Evolutionary conservation across 2,329 filamentous ascomycete species (phyloP).

Genomic region (Exophiala dermatitidis): DNA sequence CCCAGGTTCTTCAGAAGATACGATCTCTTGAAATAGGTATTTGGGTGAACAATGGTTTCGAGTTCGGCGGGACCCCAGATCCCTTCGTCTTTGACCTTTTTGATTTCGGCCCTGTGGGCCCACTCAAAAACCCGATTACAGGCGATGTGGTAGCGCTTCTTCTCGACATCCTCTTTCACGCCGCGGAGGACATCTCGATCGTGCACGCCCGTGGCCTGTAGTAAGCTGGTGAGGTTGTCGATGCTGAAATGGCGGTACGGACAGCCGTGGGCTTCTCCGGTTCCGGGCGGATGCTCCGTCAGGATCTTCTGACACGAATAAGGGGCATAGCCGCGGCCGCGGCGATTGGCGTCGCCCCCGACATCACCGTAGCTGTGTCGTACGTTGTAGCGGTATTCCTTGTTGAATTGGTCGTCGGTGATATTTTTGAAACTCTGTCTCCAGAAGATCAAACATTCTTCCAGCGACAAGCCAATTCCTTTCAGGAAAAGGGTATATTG

Average conservation of each 20-base stretch:
- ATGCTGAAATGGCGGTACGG: slow-evolving; percentile 87
- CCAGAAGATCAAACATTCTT: slow-evolving; percentile 91
- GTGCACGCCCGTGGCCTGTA: slow-evolving; percentile 70
- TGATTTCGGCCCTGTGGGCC: slow-evolving; percentile 70
- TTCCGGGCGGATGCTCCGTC: slow-evolving; percentile 76
- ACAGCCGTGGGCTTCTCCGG: slow-evolving; percentile 89
- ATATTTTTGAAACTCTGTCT: slow-evolving; percentile 75
- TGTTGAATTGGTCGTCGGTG: slow-evolving; percentile 92
- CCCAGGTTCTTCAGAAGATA: slow-evolving; percentile 77
- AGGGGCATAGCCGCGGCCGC: slow-evolving; percentile 79
- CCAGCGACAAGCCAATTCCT: slow-evolving; percentile 83
- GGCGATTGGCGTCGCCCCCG: slow-evolving; percentile 80
- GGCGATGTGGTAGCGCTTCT: slow-evolving; percentile 84
- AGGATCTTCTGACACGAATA: slow-evolving; percentile 94
- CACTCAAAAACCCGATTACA: slow-evolving; percentile 95
- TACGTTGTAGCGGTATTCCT: slow-evolving; percentile 95
- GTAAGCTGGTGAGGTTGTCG: slow-evolving; percentile 72
- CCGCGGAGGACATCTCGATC: slow-evolving; percentile 71
- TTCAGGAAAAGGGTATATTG: slow-evolving; percentile 97
- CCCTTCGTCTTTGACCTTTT: slow-evolving; percentile 66
- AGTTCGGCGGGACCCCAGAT: slow-evolving; percentile 67
- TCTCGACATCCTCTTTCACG: slow-evolving; percentile 82
- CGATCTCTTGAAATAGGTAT: slow-evolving; percentile 95
- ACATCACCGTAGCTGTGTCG: slow-evolving; percentile 94
- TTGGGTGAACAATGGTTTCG: slow-evolving; percentile 94